Evolutionary conservation across 2,329 filamentous ascomycete species (phyloP).

Genomic region (Passalora sequoiae): DNA sequence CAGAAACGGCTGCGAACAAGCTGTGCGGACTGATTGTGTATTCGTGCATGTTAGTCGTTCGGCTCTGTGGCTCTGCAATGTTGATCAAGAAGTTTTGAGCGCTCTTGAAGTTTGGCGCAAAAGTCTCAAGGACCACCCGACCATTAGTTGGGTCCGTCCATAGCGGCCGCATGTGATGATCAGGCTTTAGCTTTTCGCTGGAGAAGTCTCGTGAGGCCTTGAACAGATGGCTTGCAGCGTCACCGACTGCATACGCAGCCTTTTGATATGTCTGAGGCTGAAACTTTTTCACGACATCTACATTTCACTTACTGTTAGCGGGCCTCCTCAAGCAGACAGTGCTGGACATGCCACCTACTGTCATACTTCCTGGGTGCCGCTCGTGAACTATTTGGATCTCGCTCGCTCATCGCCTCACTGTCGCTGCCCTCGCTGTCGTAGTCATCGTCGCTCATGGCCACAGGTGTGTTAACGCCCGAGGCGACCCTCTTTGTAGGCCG

Average conservation of each 20-base stretch:
- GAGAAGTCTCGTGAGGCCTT: conserved; percentile 70
- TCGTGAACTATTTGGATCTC: conserved; percentile 14
- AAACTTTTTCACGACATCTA: conserved; percentile 47
- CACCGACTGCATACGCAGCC: conserved; percentile 36
- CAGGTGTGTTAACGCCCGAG: conserved; percentile 39
- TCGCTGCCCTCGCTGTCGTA: conserved; percentile 48
- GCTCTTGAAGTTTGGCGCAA: conserved; percentile 77
- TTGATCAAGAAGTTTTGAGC: conserved; percentile 94
- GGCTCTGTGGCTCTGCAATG: conserved; percentile 86
- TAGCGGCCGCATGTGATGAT: conserved; percentile 82
- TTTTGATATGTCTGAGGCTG: conserved; percentile 36
- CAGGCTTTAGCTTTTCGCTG: conserved; percentile 73
- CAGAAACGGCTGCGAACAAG: conserved; percentile 89
- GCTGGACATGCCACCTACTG: conserved; percentile 33
- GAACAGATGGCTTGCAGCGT: conserved; percentile 53
- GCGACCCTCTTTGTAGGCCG: conserved; percentile 36
- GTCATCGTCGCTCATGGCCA: conserved; percentile 50
- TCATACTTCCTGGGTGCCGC: conserved; percentile 33
- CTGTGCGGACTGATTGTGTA: conserved; percentile 89
- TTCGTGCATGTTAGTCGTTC: conserved; percentile 87
- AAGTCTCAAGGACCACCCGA: conserved; percentile 88
- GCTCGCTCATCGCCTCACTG: conserved; percentile 31
- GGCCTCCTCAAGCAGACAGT: conserved; percentile 19
- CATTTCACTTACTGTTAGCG: conserved; percentile 15
- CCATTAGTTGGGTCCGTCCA: conserved; percentile 89